Percentiles rank a stretch among this genome's conserved stretches.
Evolutionary conservation across 345 rosid species (phyloP).

Genomic region (Draba incana): DNA sequence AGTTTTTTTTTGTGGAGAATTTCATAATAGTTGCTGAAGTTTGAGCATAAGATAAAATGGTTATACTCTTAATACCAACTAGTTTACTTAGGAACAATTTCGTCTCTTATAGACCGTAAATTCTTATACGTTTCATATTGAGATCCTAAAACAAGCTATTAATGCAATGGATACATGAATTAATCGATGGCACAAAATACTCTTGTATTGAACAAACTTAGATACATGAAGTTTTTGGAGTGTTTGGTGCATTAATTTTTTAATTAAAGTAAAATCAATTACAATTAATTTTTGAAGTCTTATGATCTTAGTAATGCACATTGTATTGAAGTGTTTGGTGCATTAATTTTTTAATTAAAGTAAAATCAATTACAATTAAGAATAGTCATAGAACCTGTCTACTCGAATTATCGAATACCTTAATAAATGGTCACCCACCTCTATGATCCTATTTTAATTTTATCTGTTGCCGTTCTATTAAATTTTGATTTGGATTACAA

Average conservation of each 20-base stretch:
- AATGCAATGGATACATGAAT: neutral
- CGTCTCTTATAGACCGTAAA: neutral
- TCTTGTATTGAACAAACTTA: no score
- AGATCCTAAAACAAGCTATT: neutral
- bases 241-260: no score
- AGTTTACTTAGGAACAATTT: no score
- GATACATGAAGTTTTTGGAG: no score
- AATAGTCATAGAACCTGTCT: conserved; percentile 30
- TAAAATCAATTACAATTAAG: conserved; percentile 12
- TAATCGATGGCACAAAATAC: no score
- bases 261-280: no score
- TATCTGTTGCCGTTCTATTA: conserved; percentile 6
- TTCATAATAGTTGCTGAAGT: no score
- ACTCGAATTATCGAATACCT: conserved; percentile 27
- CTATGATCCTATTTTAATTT: conserved; percentile 25
- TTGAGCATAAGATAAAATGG: no score
- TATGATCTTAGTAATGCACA: no score
- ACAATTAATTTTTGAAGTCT: no score
- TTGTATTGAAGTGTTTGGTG: conserved; percentile 1
- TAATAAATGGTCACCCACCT: conserved; percentile 33
- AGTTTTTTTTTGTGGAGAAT: no score
- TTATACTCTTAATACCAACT: no score
- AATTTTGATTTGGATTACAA: conserved; percentile 4
- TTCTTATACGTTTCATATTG: neutral
- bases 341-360: neutral